phyloP scores from a whole-genome alignment of 2,329 filamentous ascomycete genomes.

The Fusarium subglutinans region DNA sequence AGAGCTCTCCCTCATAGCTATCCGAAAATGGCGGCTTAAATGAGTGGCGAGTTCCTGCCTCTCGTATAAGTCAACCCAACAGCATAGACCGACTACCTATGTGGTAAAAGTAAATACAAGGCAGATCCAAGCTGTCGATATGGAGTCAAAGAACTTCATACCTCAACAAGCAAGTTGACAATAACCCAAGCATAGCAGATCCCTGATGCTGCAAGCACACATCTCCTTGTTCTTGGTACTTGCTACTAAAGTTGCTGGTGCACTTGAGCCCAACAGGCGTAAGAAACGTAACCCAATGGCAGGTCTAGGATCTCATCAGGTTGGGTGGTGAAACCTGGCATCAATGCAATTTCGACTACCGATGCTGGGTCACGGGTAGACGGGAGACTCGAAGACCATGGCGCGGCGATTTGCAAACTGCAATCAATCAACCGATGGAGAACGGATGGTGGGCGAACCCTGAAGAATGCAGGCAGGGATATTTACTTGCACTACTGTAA shows the following conservation, averaged over 20 bases:
- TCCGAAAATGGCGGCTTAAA: background rate
- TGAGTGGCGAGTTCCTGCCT: background rate
- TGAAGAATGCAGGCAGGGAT: slow-evolving; percentile 37
- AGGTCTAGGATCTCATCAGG: background rate
- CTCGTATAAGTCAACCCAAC: background rate
- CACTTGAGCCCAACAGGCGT: background rate
- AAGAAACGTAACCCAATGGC: slow-evolving; percentile 3
- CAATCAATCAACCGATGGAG: background rate
- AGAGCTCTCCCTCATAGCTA: background rate
- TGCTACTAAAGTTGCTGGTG: background rate
- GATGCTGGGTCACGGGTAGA: slow-evolving; percentile 7
- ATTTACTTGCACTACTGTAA: slow-evolving; percentile 26
- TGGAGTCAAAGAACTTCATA: slow-evolving; percentile 11
- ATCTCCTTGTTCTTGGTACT: slow-evolving; percentile 23
- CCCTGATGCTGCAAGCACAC: slow-evolving; percentile 5
- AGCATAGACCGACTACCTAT: background rate
- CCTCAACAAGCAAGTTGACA: slow-evolving; percentile 6
- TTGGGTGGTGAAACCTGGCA: slow-evolving; percentile 23
- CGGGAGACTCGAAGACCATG: slow-evolving; percentile 3
- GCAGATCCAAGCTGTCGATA: slow-evolving; percentile 34
- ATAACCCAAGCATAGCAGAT: slow-evolving; percentile 2
- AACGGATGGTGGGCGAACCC: slow-evolving; percentile 33
- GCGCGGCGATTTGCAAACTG: background rate
- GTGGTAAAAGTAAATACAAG: slow-evolving; percentile 14
- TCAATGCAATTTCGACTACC: slow-evolving; percentile 9